Evolutionary conservation across 768 basidiomycete species (phyloP).

Genomic region (Leccinum variicolor): DNA sequence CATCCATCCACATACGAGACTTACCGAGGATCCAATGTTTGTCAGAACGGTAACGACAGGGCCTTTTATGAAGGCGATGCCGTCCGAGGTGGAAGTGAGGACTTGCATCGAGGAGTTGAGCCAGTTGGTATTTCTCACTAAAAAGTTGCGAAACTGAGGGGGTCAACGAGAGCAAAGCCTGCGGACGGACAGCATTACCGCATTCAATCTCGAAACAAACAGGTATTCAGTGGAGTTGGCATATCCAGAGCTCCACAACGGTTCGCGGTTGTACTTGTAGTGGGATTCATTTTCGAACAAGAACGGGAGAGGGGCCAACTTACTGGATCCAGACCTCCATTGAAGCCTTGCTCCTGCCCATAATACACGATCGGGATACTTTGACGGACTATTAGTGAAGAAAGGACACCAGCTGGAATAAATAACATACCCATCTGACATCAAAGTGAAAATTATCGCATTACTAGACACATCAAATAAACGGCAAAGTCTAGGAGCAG

Average conservation of each 20-base stretch:
- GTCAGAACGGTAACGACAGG: slow-evolving; percentile 58
- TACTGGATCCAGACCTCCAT: slow-evolving; percentile 65
- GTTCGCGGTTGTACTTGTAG: slow-evolving; percentile 67
- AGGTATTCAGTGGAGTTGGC: slow-evolving; percentile 54
- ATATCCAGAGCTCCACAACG: slow-evolving; percentile 69
- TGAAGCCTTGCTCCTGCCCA: slow-evolving; percentile 74
- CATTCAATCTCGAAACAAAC: slow-evolving; percentile 36
- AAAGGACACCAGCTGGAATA: background rate
- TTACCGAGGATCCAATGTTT: slow-evolving; percentile 71
- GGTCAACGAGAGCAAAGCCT: background rate
- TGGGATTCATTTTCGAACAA: background rate
- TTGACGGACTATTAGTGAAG: background rate
- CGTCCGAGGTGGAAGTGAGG: slow-evolving; percentile 43
- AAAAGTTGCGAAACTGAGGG: slow-evolving; percentile 8
- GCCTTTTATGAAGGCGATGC: slow-evolving; percentile 66
- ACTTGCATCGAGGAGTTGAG: slow-evolving; percentile 48
- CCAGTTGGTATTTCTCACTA: slow-evolving; percentile 53
- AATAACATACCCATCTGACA: slow-evolving; percentile 57
- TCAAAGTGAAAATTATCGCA: slow-evolving; percentile 70
- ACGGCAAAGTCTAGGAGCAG: background rate
- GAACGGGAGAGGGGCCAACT: slow-evolving; percentile 11
- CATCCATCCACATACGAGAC: background rate
- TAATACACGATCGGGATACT: slow-evolving; percentile 81
- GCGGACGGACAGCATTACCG: background rate
- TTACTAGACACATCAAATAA: slow-evolving; percentile 43